A percentile compares a stretch with the other conserved stretches of the same genome.
These are phyloP conservation scores for Phlyctochytrium planicorne DNA, from an alignment of 192 early-diverging fungal genomes.

Conservation along the genomic window DNA sequence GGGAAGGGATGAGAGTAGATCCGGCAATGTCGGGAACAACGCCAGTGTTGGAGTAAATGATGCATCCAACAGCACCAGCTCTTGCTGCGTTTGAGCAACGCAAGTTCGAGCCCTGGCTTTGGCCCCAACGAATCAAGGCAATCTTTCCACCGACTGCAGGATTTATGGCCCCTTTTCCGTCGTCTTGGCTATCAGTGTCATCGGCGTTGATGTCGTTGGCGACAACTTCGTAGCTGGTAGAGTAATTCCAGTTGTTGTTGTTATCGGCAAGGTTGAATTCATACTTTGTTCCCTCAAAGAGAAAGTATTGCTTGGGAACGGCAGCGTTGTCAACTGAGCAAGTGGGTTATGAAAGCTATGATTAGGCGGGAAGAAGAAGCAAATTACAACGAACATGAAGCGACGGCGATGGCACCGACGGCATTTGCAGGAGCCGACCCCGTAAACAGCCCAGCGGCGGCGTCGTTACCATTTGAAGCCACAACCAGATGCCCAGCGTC, in stretches of 20 bases:
- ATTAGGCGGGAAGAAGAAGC: conserved; percentile 20
- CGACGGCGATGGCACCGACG: neutral
- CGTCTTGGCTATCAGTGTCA: conserved; percentile 20
- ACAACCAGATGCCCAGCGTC: conserved; percentile 21
- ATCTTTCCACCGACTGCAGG: conserved; percentile 30
- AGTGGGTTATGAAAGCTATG: conserved; percentile 4
- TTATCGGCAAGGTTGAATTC: neutral
- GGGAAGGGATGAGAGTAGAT: neutral
- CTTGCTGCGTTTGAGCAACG: conserved; percentile 27
- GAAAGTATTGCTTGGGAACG: conserved; percentile 12
- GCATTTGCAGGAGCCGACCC: conserved; percentile 31
- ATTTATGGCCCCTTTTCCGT: conserved; percentile 9
- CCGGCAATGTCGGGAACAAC: conserved; percentile 10
- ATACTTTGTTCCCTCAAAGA: conserved; percentile 8
- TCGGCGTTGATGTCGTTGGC: conserved; percentile 33
- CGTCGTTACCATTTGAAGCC: conserved; percentile 74
- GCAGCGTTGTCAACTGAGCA: conserved; percentile 19
- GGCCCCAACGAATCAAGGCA: conserved; percentile 32
- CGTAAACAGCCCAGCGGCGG: conserved; percentile 55
- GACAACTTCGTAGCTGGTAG: conserved; percentile 16
- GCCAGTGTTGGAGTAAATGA: conserved; percentile 32
- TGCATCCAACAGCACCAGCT: conserved; percentile 31
- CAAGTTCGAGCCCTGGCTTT: neutral
- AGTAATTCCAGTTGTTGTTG: neutral
- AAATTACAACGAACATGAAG: conserved; percentile 12